phyloP scores from a whole-genome alignment of 2,329 filamentous ascomycete genomes.

The Leptoxyphium fumago region DNA sequence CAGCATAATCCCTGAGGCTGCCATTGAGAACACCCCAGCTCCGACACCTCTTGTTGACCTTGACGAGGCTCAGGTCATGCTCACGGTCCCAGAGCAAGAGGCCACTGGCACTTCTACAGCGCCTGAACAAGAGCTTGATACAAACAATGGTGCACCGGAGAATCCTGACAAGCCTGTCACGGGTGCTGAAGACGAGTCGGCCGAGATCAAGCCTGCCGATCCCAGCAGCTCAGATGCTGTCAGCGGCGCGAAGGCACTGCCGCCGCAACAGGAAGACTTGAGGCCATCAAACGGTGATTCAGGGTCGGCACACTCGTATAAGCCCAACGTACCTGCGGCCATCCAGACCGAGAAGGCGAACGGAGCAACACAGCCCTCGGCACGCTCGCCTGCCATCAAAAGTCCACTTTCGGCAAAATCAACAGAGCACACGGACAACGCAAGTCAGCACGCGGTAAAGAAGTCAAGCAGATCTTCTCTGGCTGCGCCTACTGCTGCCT shows the following conservation, averaged over 20 bases:
- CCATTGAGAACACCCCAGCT: slow-evolving; percentile 19
- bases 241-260: slow-evolving; percentile 23
- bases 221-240: slow-evolving; percentile 23
- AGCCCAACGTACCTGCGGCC: slow-evolving; percentile 4
- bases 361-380: slow-evolving; percentile 1
- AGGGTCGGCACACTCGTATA: background rate
- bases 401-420: slow-evolving; percentile 3
- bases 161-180: slow-evolving; percentile 31
- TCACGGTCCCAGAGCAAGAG: slow-evolving; percentile 3
- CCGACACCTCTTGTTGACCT: slow-evolving; percentile 20
- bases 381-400: slow-evolving; percentile 2
- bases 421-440: slow-evolving; percentile 1
- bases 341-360: slow-evolving; percentile 4
- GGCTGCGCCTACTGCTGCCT: slow-evolving; percentile 20
- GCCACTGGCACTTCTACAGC: background rate
- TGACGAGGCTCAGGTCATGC: slow-evolving; percentile 12
- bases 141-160: slow-evolving; percentile 12
- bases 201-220: slow-evolving; percentile 25
- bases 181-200: slow-evolving; percentile 27
- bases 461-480: slow-evolving; percentile 21
- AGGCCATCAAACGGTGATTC: slow-evolving; percentile 4
- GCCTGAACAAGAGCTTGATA: background rate
- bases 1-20: slow-evolving; percentile 27
- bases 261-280: slow-evolving; percentile 20
- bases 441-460: slow-evolving; percentile 5